These are phyloP conservation scores for Neoarthrinium moseri DNA, from an alignment of 2,329 filamentous ascomycete genomes.

Conservation along the genomic window DNA sequence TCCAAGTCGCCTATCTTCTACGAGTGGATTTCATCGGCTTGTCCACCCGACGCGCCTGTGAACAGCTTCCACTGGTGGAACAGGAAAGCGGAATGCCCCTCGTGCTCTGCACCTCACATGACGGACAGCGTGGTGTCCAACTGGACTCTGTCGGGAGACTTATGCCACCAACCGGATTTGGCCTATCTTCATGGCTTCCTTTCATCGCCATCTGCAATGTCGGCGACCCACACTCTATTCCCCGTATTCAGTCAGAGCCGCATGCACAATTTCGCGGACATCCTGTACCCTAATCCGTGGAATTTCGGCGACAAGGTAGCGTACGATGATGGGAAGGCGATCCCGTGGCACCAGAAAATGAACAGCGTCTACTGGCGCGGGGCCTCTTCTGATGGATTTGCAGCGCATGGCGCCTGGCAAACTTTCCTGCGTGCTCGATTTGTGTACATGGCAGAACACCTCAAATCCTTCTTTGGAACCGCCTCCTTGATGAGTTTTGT, in stretches of 20 bases:
- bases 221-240: constrained; percentile 43
- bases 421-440: constrained; percentile 61
- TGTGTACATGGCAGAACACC: constrained; percentile 47
- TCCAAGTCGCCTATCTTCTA: constrained; percentile 32
- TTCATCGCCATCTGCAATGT: constrained; percentile 41
- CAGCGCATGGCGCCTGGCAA: constrained; percentile 52
- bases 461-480: constrained; percentile 10
- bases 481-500: constrained; percentile 13
- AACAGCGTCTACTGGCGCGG: constrained; percentile 56
- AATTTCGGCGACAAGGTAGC: constrained; percentile 36
- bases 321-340: constrained; percentile 37
- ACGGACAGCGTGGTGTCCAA: constrained; percentile 40
- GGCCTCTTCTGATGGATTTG: constrained; percentile 47
- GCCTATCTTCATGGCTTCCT: constrained; percentile 52
- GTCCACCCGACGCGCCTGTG: constrained; percentile 45
- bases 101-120: constrained; percentile 35
- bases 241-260: constrained; percentile 58
- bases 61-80: constrained; percentile 39
- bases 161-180: constrained; percentile 50
- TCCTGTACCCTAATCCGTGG: constrained; percentile 41
- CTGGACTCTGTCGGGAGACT: constrained; percentile 38
- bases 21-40: constrained; percentile 36
- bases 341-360: constrained; percentile 45
- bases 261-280: constrained; percentile 52
- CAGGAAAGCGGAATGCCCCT: constrained; percentile 28